Evolutionary conservation across 164 flowering plant genomes (phyloP).

Genomic region (Nymphaea colorata): DNA sequence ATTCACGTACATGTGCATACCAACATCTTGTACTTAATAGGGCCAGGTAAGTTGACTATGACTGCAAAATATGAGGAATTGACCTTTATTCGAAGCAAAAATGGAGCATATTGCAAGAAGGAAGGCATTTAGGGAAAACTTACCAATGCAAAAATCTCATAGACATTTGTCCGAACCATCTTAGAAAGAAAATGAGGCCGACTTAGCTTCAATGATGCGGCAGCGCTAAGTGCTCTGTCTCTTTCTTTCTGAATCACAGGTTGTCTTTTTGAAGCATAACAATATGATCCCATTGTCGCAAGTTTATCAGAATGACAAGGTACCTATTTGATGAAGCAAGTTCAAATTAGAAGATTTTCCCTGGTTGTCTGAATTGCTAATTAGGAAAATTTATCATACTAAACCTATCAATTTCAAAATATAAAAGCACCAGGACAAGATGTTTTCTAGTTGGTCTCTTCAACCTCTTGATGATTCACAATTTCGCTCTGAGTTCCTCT

Average conservation of each 20-base stretch:
- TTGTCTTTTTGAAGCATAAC: background rate
- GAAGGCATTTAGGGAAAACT: background rate
- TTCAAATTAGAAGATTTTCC: too few species aligned
- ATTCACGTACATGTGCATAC: too few species aligned
- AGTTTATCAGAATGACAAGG: background rate
- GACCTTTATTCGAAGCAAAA: too few species aligned
- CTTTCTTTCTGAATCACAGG: background rate
- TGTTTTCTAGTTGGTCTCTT: too few species aligned
- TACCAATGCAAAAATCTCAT: slow-evolving; percentile 3
- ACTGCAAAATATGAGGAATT: background rate
- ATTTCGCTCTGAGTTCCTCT: background rate
- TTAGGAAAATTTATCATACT: too few species aligned
- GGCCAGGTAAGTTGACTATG: background rate
- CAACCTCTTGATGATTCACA: too few species aligned
- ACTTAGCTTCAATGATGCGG: background rate
- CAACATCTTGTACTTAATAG: too few species aligned
- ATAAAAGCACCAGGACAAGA: too few species aligned
- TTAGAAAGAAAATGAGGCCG: slow-evolving; percentile 5
- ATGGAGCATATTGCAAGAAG: too few species aligned
- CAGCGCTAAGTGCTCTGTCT: slow-evolving; percentile 1
- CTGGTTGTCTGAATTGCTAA: too few species aligned
- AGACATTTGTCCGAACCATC: background rate
- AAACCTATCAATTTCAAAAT: too few species aligned
- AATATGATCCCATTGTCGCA: background rate
- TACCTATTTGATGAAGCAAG: background rate